Conservation (phyloP, 129 eudicot species). For the Flaveria sonorensis region DNA sequence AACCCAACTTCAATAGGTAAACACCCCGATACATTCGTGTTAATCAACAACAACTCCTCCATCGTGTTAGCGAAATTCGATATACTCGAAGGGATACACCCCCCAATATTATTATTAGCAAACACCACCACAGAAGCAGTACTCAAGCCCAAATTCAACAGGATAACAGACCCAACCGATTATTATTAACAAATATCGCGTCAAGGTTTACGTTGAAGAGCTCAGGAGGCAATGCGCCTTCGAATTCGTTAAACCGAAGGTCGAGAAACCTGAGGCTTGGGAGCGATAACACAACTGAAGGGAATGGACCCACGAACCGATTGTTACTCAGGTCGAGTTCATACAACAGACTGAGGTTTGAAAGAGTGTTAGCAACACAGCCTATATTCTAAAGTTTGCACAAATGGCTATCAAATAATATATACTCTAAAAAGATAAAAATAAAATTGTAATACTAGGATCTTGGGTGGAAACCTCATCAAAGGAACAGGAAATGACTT, state of each 20-base stretch:
- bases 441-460: too few species aligned
- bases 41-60: constrained; percentile 63
- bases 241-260: constrained; percentile 77
- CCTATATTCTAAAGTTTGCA: too few species aligned
- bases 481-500: too few species aligned
- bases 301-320: constrained; percentile 81
- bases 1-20: constrained; percentile 66
- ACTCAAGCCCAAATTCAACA: constrained; percentile 48
- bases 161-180: constrained; percentile 59
- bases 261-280: constrained; percentile 62
- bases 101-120: constrained; percentile 68
- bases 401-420: too few species aligned
- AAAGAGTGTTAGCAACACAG: constrained; percentile 6
- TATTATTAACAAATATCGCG: constrained; percentile 71
- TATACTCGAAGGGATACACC: constrained; percentile 68
- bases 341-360: constrained; percentile 54
- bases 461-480: too few species aligned
- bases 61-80: constrained; percentile 59
- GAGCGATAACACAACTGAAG: constrained; percentile 56
- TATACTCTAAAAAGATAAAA: too few species aligned
- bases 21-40: constrained; percentile 73
- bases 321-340: constrained; percentile 87
- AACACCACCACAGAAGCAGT: constrained; percentile 73
- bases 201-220: constrained; percentile 57
- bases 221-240: constrained; percentile 59